phyloP scores from a whole-genome alignment of 805 yeast genomes.

The Candida chauliodis region DNA sequence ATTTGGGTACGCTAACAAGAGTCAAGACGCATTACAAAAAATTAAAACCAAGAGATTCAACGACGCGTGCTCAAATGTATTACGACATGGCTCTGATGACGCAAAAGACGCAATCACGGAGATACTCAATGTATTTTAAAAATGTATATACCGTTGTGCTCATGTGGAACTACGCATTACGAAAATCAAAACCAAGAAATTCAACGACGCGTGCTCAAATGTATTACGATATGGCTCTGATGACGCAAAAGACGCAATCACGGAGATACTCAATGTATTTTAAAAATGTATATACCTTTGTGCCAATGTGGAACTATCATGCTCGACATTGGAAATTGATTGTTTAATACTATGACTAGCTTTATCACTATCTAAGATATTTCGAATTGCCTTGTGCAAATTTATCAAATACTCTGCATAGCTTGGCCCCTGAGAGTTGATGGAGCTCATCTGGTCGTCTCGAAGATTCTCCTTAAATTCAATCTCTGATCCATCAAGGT shows the following conservation, averaged over 20 bases:
- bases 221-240: conserved; percentile 5
- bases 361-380: conserved; percentile 47
- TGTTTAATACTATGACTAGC: conserved; percentile 25
- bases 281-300: conserved; percentile 38
- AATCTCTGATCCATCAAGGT: conserved; percentile 55
- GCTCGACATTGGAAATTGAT: conserved; percentile 23
- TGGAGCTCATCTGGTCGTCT: conserved; percentile 62
- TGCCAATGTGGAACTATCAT: conserved; percentile 32
- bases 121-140: conserved; percentile 13
- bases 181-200: conserved; percentile 1
- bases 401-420: conserved; percentile 65
- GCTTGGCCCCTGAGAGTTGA: conserved; percentile 42
- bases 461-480: conserved; percentile 56
- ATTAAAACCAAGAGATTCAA: conserved; percentile 2
- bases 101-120: conserved; percentile 12
- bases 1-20: conserved; percentile 11
- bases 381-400: conserved; percentile 62
- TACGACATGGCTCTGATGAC: conserved; percentile 8
- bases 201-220: conserved; percentile 4
- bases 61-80: conserved; percentile 2
- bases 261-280: conserved; percentile 12
- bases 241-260: conserved; percentile 10
- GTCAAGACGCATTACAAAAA: background rate
- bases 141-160: conserved; percentile 38
- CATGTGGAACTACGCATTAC: conserved; percentile 28